Evolutionary conservation across 2,329 filamentous ascomycete species (phyloP).

Genomic region (Ceratocystis variospora): DNA sequence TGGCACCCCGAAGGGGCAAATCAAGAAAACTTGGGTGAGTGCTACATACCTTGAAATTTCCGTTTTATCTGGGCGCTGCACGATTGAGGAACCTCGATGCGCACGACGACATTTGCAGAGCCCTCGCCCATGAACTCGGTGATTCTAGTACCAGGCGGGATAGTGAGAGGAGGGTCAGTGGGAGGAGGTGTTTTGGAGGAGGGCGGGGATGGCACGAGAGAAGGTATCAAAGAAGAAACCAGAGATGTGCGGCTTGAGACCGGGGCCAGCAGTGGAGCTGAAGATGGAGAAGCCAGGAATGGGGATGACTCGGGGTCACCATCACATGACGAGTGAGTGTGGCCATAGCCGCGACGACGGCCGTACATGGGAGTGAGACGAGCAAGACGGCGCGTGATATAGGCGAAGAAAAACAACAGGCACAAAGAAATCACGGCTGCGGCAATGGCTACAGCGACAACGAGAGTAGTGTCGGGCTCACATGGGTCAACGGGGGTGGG

Average conservation of each 20-base stretch:
- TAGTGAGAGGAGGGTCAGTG: background rate
- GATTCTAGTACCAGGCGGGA: slow-evolving; percentile 18
- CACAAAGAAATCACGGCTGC: background rate
- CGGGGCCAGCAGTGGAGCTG: background rate
- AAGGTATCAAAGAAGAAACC: background rate
- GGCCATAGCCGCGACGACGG: background rate
- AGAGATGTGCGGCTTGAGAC: background rate
- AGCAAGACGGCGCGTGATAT: background rate
- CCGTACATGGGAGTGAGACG: background rate
- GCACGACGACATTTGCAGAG: slow-evolving; percentile 64
- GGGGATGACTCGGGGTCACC: background rate
- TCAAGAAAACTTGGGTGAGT: background rate
- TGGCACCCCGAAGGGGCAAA: background rate
- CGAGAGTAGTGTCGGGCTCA: background rate
- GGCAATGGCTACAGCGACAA: slow-evolving; percentile 5
- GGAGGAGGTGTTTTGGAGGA: background rate
- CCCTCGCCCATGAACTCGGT: slow-evolving; percentile 47
- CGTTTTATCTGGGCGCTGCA: slow-evolving; percentile 22
- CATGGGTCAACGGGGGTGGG: background rate
- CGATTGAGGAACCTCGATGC: slow-evolving; percentile 34
- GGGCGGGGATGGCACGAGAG: background rate
- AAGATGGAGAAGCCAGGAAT: background rate
- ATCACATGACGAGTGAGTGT: background rate
- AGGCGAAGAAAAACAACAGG: background rate
- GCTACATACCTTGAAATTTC: slow-evolving; percentile 28